Evolutionary conservation across 2,329 filamentous ascomycete genomes (phyloP).

Genomic region (Cercospora nicotianae): DNA sequence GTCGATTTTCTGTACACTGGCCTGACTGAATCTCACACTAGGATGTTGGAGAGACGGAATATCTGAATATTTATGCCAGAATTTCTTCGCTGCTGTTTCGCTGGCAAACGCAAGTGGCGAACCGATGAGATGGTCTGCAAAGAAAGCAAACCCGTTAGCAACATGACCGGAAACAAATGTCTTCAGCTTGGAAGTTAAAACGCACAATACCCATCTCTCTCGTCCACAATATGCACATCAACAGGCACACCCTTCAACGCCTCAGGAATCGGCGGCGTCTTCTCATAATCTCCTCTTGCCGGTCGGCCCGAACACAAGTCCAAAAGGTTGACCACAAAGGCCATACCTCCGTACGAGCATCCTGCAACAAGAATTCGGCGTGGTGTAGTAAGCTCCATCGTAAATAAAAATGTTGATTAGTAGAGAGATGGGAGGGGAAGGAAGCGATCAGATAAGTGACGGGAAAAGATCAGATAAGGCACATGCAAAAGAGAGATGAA

Average conservation of each 20-base stretch:
- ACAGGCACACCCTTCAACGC: slow-evolving; percentile 44
- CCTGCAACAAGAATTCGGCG: slow-evolving; percentile 21
- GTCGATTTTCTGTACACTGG: slow-evolving; percentile 63
- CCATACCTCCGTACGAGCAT: slow-evolving; percentile 21
- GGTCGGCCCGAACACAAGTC: slow-evolving; percentile 19
- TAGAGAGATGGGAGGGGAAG: background rate
- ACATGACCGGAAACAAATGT: background rate
- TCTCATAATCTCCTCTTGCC: slow-evolving; percentile 12
- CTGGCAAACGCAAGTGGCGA: slow-evolving; percentile 70
- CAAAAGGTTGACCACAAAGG: slow-evolving; percentile 20
- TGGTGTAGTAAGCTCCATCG: background rate
- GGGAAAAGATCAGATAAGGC: slow-evolving; percentile 12
- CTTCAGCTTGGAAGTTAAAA: background rate
- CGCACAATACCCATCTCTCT: slow-evolving; percentile 79
- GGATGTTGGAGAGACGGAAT: slow-evolving; percentile 65
- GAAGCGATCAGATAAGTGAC: slow-evolving; percentile 1
- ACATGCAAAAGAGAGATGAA: slow-evolving; percentile 10
- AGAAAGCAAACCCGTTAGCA: background rate
- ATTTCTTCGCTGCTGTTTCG: slow-evolving; percentile 61
- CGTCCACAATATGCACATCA: slow-evolving; percentile 73
- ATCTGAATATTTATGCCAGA: slow-evolving; percentile 69
- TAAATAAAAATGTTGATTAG: background rate
- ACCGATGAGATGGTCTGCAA: slow-evolving; percentile 70
- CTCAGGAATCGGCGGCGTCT: slow-evolving; percentile 16
- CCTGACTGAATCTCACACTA: slow-evolving; percentile 65